Evolutionary conservation across 441 rosid genomes (phyloP).

Genomic region (Pelargonium myrrhifolium): DNA sequence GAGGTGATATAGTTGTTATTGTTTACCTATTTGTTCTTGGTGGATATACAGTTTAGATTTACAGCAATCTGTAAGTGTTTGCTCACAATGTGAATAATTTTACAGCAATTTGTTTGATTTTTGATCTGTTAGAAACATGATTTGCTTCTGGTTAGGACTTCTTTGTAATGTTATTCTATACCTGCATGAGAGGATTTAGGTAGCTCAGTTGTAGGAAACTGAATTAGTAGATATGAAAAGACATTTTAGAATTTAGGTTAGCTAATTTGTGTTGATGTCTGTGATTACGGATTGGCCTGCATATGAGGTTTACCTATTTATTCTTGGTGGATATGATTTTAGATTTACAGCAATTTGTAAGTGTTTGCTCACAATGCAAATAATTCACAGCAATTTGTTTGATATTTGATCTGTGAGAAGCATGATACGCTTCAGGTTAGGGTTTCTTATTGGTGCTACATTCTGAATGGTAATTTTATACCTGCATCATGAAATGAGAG

Average conservation of each 20-base stretch:
- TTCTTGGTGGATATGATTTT: background rate
- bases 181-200: background rate
- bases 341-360: background rate
- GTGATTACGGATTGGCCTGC: background rate
- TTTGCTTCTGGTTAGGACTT: background rate
- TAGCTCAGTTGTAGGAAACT: background rate
- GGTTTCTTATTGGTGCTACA: background rate
- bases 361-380: background rate
- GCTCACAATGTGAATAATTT: background rate
- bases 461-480: background rate
- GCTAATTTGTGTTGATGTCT: background rate
- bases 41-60: background rate
- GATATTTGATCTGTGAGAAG: background rate
- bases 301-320: background rate
- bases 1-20: background rate
- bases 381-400: background rate
- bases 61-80: background rate
- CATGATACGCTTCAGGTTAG: background rate
- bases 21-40: background rate
- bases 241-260: background rate
- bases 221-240: background rate
- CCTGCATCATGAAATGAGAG: background rate
- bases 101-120: background rate
- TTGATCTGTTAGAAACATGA: background rate
- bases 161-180: background rate